These are phyloP conservation scores for Cyphellophora attinorum DNA, from an alignment of 2,329 filamentous ascomycete genomes.

Conservation along the genomic window DNA sequence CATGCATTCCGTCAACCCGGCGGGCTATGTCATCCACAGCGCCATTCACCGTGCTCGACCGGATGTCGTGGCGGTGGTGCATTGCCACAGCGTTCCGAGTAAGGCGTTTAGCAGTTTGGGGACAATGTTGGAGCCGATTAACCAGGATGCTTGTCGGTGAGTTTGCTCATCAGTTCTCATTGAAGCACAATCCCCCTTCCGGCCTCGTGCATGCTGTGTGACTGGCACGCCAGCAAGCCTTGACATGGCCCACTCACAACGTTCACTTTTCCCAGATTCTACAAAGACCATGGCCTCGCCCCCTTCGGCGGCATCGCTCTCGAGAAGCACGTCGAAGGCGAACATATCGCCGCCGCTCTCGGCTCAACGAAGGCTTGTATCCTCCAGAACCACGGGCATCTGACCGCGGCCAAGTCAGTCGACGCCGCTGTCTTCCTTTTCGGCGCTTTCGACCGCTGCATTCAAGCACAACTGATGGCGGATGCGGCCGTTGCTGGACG, in stretches of 20 bases:
- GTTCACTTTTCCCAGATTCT: constrained; percentile 19
- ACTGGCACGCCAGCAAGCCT: too few species aligned
- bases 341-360: constrained; percentile 31
- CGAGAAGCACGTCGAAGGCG: constrained; percentile 27
- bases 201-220: too few species aligned
- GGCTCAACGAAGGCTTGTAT: constrained; percentile 44
- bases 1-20: constrained; percentile 30
- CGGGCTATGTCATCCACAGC: constrained; percentile 52
- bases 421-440: constrained; percentile 48
- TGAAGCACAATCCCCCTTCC: too few species aligned
- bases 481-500: constrained; percentile 29
- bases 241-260: too few species aligned
- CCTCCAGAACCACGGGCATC: constrained; percentile 44
- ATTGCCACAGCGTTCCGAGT: constrained; percentile 50
- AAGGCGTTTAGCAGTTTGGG: constrained; percentile 55
- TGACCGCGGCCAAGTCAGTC: constrained; percentile 41
- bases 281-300: constrained; percentile 27
- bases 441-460: constrained; percentile 32
- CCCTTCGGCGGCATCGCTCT: constrained; percentile 31
- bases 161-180: neutral
- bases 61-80: constrained; percentile 49
- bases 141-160: constrained; percentile 33
- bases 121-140: constrained; percentile 48
- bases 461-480: constrained; percentile 30
- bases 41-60: constrained; percentile 52